phyloP scores from a whole-genome alignment of 192 early-diverging fungal genomes.

The Mortierella claussenii region DNA sequence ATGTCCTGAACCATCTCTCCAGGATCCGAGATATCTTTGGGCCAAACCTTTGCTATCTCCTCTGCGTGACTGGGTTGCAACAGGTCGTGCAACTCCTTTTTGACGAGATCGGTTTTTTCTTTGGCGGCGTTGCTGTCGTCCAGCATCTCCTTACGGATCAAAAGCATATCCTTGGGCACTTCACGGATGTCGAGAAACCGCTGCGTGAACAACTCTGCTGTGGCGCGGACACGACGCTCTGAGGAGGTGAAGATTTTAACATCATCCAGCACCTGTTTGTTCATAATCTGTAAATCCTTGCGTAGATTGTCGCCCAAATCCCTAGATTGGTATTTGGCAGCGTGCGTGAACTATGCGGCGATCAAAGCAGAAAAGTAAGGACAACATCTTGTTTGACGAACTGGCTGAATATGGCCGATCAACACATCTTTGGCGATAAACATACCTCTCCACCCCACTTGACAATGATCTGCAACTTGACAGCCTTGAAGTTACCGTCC shows the following conservation, averaged over 20 bases:
- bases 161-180: conserved; percentile 69
- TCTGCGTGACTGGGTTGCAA: conserved; percentile 52
- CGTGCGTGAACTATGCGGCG: conserved; percentile 89
- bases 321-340: conserved; percentile 87
- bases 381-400: not conserved
- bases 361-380: conserved; percentile 5
- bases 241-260: conserved; percentile 86
- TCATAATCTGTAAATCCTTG: conserved; percentile 92
- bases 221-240: conserved; percentile 89
- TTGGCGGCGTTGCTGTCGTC: conserved; percentile 97
- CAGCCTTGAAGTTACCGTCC: conserved; percentile 53
- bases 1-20: conserved; percentile 70
- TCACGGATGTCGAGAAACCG: conserved; percentile 70
- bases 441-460: conserved; percentile 93
- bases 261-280: conserved; percentile 86
- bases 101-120: conserved; percentile 91
- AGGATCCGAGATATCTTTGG: conserved; percentile 51
- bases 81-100: conserved; percentile 69
- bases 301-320: conserved; percentile 95
- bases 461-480: conserved; percentile 91
- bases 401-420: no score
- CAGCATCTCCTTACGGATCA: conserved; percentile 89
- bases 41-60: conserved; percentile 55
- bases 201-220: conserved; percentile 77
- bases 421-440: not conserved